phyloP scores from a whole-genome alignment of 169 alveolate species.

The Cyclospora cayetanensis region DNA sequence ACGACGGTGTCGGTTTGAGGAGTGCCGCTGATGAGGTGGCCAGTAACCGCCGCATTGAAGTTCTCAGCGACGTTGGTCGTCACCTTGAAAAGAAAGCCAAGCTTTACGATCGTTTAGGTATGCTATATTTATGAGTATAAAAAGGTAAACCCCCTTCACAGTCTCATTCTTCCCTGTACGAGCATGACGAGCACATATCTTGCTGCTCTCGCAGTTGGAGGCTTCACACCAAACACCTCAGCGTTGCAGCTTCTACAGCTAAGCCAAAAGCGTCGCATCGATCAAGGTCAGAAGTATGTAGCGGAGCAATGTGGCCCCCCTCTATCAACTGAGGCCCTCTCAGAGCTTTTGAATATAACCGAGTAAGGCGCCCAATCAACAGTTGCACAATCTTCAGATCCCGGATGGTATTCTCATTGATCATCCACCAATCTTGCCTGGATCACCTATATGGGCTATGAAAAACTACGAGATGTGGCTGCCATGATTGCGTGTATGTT shows the following conservation, averaged over 20 bases:
- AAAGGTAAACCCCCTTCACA: no score
- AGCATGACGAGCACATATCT: background rate
- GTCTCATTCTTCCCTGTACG: no score
- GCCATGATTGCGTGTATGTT: no score
- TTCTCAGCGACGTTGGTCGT: background rate
- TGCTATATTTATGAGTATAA: no score
- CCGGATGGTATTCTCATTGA: no score
- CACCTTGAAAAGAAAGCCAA: slow-evolving; percentile 41
- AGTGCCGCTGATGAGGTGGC: slow-evolving; percentile 37
- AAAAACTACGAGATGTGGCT: no score
- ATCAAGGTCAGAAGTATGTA: background rate
- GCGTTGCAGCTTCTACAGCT: slow-evolving; percentile 54
- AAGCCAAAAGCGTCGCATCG: slow-evolving; percentile 47
- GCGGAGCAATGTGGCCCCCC: slow-evolving; percentile 1
- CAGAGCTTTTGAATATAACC: slow-evolving; percentile 15
- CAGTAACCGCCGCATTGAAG: background rate
- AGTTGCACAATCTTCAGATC: no score
- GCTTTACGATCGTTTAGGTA: slow-evolving; percentile 47
- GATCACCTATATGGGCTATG: no score
- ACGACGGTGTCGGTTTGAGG: slow-evolving; percentile 45
- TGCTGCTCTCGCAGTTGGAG: slow-evolving; percentile 27
- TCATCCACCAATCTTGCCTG: no score
- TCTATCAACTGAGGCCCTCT: slow-evolving; percentile 40
- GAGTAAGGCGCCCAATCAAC: background rate
- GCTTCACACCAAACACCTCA: background rate